A percentile compares a stretch with the other conserved stretches of the same genome.
These are phyloP conservation scores for Stereum hirsutum DNA, from an alignment of 1,284 basidiomycete species.

Conservation along the genomic window DNA sequence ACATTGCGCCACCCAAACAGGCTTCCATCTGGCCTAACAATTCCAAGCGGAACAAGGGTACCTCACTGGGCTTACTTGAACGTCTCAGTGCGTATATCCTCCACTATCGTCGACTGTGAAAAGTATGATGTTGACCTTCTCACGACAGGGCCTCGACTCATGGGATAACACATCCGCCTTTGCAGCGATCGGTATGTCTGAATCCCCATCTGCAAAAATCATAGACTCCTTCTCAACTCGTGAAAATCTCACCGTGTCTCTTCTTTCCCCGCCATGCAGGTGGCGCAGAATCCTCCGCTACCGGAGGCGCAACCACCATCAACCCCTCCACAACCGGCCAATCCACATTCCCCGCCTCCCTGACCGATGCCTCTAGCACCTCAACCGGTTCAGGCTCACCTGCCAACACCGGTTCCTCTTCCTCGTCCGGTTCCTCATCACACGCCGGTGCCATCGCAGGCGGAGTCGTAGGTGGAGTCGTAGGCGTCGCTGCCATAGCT, in stretches of 20 bases:
- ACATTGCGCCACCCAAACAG: too few species aligned
- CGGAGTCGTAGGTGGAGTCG: constrained; percentile 23
- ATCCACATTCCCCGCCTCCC: too few species aligned
- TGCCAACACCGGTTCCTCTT: not conserved
- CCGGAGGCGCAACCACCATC: not conserved
- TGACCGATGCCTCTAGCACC: not conserved
- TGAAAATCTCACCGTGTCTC: not conserved
- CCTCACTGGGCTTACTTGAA: constrained; percentile 10
- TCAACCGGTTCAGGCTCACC: not conserved
- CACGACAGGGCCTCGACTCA: constrained; percentile 1
- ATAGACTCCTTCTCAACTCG: not conserved
- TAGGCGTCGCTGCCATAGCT: too few species aligned
- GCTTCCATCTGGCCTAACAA: too few species aligned
- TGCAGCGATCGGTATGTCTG: not conserved
- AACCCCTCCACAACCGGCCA: not conserved
- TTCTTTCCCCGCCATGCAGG: too few species aligned
- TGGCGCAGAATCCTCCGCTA: constrained; percentile 1
- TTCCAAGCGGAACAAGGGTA: constrained; percentile 6
- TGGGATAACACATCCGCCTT: constrained; percentile 6
- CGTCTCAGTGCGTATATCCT: constrained; percentile 4
- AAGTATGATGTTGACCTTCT: not conserved
- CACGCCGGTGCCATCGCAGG: constrained; percentile 23
- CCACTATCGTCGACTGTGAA: not conserved
- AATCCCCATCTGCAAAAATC: too few species aligned
- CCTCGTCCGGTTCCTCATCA: not conserved